Evolutionary conservation across 1,284 basidiomycete genomes (phyloP).

Genomic region (Sanghuangporus weigelae): DNA sequence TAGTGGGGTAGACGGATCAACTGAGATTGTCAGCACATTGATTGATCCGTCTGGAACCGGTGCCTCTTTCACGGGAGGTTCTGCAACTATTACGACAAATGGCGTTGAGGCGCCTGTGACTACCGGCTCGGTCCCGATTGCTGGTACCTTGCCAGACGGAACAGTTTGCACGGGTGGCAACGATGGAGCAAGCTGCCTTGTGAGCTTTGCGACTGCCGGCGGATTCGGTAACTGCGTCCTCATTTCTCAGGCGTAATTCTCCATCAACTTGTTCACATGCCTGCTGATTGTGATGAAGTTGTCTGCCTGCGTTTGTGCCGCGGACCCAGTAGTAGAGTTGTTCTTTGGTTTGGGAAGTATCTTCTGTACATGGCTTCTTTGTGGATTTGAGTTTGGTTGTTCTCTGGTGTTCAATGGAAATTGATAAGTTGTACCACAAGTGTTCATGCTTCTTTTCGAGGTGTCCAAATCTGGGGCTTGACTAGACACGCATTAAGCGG

Average conservation of each 20-base stretch:
- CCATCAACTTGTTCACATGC: neutral
- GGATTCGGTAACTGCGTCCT: constrained; percentile 52
- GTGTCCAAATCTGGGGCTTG: no score
- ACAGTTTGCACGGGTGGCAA: constrained; percentile 44
- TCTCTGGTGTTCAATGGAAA: no score
- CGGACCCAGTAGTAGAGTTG: no score
- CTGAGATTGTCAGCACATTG: constrained; percentile 33
- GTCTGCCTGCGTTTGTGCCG: neutral
- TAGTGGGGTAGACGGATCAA: constrained; percentile 45
- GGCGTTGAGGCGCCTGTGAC: constrained; percentile 31
- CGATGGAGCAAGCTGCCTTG: constrained; percentile 39
- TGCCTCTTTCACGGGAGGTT: constrained; percentile 28
- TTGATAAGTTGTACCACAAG: no score
- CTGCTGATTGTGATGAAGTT: neutral
- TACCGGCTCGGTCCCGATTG: constrained; percentile 35
- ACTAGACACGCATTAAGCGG: no score
- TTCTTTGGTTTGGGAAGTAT: no score
- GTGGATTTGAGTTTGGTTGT: no score
- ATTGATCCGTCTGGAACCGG: constrained; percentile 36
- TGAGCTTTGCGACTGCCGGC: constrained; percentile 38
- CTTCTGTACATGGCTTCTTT: no score
- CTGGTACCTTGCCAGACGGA: constrained; percentile 39
- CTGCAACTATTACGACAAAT: constrained; percentile 34
- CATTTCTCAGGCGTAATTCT: constrained; percentile 22
- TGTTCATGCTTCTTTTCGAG: no score